Conservation (phyloP, 1,284 basidiomycete genomes). For the Ganoderma multipileum region DNA sequence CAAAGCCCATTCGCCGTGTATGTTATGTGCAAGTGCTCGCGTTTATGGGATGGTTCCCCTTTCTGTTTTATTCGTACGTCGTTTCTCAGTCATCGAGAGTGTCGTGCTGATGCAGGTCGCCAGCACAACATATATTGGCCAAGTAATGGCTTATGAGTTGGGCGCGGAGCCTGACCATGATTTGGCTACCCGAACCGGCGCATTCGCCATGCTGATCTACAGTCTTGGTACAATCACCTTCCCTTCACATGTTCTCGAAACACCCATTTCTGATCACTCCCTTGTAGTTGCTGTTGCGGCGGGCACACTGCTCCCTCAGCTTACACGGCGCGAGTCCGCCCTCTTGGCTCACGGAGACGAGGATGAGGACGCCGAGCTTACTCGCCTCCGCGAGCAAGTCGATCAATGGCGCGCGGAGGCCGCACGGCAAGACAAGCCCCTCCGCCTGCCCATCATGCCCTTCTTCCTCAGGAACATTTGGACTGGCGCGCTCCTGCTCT, state of each 20-base stretch:
- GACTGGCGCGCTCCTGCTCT: constrained; percentile 85
- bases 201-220: constrained; percentile 90
- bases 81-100: constrained; percentile 14
- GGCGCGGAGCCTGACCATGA: constrained; percentile 79
- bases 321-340: constrained; percentile 81
- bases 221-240: constrained; percentile 69
- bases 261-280: constrained; percentile 6
- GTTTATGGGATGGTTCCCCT: constrained; percentile 96
- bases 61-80: constrained; percentile 88
- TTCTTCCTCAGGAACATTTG: constrained; percentile 92
- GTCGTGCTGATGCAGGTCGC: constrained; percentile 3
- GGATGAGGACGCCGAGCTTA: constrained; percentile 75
- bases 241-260: constrained; percentile 9
- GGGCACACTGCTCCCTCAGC: constrained; percentile 83
- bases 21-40: constrained; percentile 93
- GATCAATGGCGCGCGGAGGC: constrained; percentile 85
- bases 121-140: constrained; percentile 90
- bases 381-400: constrained; percentile 73
- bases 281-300: constrained; percentile 81
- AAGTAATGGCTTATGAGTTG: constrained; percentile 86
- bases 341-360: constrained; percentile 76
- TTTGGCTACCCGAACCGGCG: constrained; percentile 84
- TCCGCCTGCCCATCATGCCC: constrained; percentile 84
- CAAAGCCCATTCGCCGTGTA: constrained; percentile 84
- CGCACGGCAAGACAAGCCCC: constrained; percentile 69